Percentiles rank a stretch among this genome's conserved stretches.
Evolutionary conservation across 2,329 filamentous ascomycete species (phyloP).

Genomic region (Atkinsonella texensis): DNA sequence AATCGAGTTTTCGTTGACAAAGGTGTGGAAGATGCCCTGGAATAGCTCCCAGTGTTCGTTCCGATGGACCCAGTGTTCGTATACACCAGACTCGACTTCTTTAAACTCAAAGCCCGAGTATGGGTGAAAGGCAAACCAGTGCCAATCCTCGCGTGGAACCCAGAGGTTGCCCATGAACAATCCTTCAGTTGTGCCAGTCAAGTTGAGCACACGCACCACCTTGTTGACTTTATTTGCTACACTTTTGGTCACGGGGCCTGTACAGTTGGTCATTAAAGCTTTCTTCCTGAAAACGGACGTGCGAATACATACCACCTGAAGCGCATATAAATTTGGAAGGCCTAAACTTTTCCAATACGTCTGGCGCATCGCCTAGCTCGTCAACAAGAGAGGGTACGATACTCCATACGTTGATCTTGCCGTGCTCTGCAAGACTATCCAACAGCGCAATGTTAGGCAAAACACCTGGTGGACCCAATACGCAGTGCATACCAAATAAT

Average conservation of each 20-base stretch:
- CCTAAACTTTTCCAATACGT: conserved; percentile 19
- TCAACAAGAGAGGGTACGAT: conserved; percentile 25
- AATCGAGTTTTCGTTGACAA: conserved; percentile 14
- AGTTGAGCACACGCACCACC: conserved; percentile 20
- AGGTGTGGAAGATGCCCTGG: conserved; percentile 23
- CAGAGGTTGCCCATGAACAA: conserved; percentile 22
- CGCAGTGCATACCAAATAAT: conserved; percentile 21
- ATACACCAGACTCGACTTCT: conserved; percentile 17
- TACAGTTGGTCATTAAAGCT: neutral
- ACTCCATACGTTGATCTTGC: conserved; percentile 25
- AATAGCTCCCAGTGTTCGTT: conserved; percentile 18
- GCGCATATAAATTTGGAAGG: conserved; percentile 23
- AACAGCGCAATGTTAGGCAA: conserved; percentile 24
- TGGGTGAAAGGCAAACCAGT: conserved; percentile 21
- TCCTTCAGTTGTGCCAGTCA: conserved; percentile 23
- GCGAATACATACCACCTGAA: conserved; percentile 15
- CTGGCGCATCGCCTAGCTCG: conserved; percentile 19
- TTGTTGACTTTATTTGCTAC: conserved; percentile 19
- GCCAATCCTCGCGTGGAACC: conserved; percentile 17
- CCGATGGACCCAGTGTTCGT: conserved; percentile 21
- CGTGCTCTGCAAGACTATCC: conserved; percentile 19
- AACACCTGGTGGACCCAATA: conserved; percentile 23
- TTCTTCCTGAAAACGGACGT: neutral
- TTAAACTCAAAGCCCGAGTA: conserved; percentile 23
- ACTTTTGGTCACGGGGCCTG: conserved; percentile 17